Evolutionary conservation across 257 asterid species (phyloP).

Genomic region (Schizonepeta tenuifolia): DNA sequence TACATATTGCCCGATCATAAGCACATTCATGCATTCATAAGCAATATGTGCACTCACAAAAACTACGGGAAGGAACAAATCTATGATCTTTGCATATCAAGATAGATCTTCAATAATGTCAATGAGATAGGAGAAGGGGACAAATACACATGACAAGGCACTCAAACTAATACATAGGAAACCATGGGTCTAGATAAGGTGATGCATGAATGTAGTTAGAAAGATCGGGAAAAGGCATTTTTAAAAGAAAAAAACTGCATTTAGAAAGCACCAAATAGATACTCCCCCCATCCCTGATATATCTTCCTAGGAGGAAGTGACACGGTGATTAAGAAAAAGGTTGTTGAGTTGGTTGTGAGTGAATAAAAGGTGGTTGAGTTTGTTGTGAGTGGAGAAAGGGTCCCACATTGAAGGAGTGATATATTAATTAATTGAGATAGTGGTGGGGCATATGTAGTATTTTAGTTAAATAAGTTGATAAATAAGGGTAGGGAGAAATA

Average conservation of each 20-base stretch:
- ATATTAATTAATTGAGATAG: too few species aligned
- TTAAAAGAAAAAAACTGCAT: conserved; percentile 2
- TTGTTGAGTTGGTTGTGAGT: too few species aligned
- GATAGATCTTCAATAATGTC: background rate
- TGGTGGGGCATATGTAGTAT: too few species aligned
- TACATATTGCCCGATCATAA: conserved; percentile 22
- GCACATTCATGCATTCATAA: conserved; percentile 14
- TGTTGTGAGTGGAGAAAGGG: too few species aligned
- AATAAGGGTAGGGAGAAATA: too few species aligned
- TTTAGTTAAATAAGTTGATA: too few species aligned
- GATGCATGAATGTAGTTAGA: conserved; percentile 11
- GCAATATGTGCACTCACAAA: conserved; percentile 17
- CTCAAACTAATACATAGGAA: background rate
- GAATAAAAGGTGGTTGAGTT: too few species aligned
- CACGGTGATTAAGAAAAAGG: too few species aligned
- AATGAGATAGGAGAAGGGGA: background rate
- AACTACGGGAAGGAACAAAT: conserved; percentile 19
- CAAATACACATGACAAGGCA: background rate
- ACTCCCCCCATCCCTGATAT: too few species aligned
- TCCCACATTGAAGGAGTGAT: too few species aligned
- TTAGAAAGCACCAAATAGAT: conserved; percentile 15
- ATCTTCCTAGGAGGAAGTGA: too few species aligned
- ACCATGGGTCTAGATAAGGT: background rate
- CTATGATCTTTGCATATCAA: conserved; percentile 18
- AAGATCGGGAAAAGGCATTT: conserved; percentile 2